Base-by-base conservation (phyloP, 352 stramenopile species). In the Phytophthora chlamydospora region DNA sequence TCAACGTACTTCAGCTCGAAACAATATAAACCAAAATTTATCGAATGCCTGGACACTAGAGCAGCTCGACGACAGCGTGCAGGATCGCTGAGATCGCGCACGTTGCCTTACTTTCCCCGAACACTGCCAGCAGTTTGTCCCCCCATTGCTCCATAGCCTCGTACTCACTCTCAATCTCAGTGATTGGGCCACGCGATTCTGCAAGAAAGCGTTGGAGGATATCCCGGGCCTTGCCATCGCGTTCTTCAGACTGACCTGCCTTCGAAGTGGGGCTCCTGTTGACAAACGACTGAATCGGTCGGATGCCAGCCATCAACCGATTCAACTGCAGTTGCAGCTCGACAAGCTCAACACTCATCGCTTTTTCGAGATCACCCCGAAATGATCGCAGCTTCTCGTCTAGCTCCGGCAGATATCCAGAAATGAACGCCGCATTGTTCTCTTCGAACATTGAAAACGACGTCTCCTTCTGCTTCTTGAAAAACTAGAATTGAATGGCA, bases 281-380 rank as follows among this genome's bases (percentile, higher is more conserved):
- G 4, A 88, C 66, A 43, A 92, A 89, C 4, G 62, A 57, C 13
- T 75, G 67, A 43, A 90, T 74, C 1, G 69, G 44, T 10, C 66
- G 76, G 40, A 76, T 75, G 4, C 83, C 80, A 2, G 68, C 54
- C 7, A 88, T 33, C 7, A 92, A 52, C 2, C 75, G 71, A 61
- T 86, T 90, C 17, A 89, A 62, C 31, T 89, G 80, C 32, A 89
- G 60, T 34, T 92, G 78, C 31, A 90, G 40, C 13, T 92, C 83
- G 19, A 89, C 56, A 12, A 85, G 51, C 32, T 92, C 83, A 21
- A 92, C 59, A 7, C 59, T 46, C 35, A 67, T 58, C 1, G 83
- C 83, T 38, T 81, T 80, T 33, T 78, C 60, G 4, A 92, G 52
- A 58, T 89, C 83, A 6, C 73, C 66, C 31, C 66, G 79, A 63